These are phyloP conservation scores for Pugionium cornutum DNA, from an alignment of 345 rosid genomes.

Conservation along the genomic window DNA sequence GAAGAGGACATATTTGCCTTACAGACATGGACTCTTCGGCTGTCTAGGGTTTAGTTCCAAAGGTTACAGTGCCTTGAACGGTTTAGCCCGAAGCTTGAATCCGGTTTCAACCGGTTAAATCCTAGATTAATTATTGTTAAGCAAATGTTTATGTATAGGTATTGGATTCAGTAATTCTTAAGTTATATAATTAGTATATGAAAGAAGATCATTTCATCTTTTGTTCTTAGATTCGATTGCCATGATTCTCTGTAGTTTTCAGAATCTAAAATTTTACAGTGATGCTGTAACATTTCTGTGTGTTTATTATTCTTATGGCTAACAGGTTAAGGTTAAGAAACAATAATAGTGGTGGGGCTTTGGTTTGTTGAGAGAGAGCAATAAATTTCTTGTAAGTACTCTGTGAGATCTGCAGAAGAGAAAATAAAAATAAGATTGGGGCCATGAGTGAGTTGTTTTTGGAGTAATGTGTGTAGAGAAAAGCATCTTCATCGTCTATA, in stretches of 20 bases:
- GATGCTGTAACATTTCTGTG: slow-evolving; percentile 24
- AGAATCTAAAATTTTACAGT: slow-evolving; percentile 16
- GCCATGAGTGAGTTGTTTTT: slow-evolving; percentile 36
- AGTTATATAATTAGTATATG: slow-evolving; percentile 29
- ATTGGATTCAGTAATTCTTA: slow-evolving; percentile 16
- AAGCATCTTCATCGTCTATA: slow-evolving; percentile 33
- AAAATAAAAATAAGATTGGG: slow-evolving; percentile 1
- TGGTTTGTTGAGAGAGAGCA: slow-evolving; percentile 14
- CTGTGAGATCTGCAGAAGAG: slow-evolving; percentile 21
- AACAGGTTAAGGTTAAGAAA: slow-evolving; percentile 19
- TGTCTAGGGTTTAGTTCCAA: slow-evolving; percentile 95
- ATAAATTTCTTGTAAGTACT: slow-evolving; percentile 26
- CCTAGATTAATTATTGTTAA: slow-evolving; percentile 9
- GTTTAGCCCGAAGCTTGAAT: slow-evolving; percentile 81
- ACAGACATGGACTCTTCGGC: slow-evolving; percentile 91
- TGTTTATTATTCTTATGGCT: slow-evolving; percentile 1
- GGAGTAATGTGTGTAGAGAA: slow-evolving; percentile 35
- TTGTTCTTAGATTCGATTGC: slow-evolving; percentile 21
- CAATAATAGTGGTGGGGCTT: slow-evolving; percentile 38
- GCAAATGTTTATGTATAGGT: slow-evolving; percentile 27
- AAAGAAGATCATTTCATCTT: slow-evolving; percentile 4
- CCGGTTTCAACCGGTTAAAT: slow-evolving; percentile 84
- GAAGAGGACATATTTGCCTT: slow-evolving; percentile 92
- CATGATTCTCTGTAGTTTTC: slow-evolving; percentile 23
- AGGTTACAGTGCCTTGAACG: slow-evolving; percentile 92